Evolutionary conservation across 192 early-diverging fungal species (phyloP).

Genomic region (Geranomyces variabilis): DNA sequence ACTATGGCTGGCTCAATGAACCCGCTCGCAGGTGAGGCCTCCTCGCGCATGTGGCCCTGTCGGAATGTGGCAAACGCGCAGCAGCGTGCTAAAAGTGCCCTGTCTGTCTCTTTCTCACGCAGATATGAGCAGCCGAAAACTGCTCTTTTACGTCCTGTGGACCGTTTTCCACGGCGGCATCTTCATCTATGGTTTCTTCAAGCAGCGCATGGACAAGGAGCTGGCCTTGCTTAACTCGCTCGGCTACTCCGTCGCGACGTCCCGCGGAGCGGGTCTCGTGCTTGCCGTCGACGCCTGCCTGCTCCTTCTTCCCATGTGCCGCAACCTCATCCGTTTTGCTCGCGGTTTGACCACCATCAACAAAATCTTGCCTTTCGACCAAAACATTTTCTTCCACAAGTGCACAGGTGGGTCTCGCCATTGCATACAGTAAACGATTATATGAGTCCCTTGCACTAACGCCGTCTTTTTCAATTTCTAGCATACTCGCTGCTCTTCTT

Average conservation of each 20-base stretch:
- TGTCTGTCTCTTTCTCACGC: not conserved
- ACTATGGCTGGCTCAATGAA: too few relatives aligned
- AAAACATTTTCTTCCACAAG: constrained; percentile 78
- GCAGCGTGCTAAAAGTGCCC: too few relatives aligned
- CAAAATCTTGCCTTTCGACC: constrained; percentile 66
- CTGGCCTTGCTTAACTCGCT: constrained; percentile 55
- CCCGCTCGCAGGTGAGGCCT: too few relatives aligned
- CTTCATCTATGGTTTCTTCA: constrained; percentile 56
- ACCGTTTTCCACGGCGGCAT: constrained; percentile 45
- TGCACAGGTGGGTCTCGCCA: constrained; percentile 39
- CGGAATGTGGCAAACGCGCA: too few relatives aligned
- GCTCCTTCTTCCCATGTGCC: constrained; percentile 60
- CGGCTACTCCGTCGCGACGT: constrained; percentile 54
- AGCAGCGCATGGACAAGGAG: constrained; percentile 53
- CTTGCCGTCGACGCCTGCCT: constrained; percentile 56
- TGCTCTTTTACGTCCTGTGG: constrained; percentile 34
- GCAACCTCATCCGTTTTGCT: constrained; percentile 55
- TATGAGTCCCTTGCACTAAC: too few relatives aligned
- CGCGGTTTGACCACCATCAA: constrained; percentile 60
- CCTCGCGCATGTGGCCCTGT: too few relatives aligned
- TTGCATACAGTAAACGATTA: too few relatives aligned
- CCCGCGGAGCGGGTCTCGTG: constrained; percentile 61
- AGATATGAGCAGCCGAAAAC: constrained; percentile 26
- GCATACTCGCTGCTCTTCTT: constrained; percentile 71
- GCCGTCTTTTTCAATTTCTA: too few relatives aligned